Base-by-base conservation (phyloP, 768 basidiomycete genomes). In the Ephemerocybe angulata region DNA sequence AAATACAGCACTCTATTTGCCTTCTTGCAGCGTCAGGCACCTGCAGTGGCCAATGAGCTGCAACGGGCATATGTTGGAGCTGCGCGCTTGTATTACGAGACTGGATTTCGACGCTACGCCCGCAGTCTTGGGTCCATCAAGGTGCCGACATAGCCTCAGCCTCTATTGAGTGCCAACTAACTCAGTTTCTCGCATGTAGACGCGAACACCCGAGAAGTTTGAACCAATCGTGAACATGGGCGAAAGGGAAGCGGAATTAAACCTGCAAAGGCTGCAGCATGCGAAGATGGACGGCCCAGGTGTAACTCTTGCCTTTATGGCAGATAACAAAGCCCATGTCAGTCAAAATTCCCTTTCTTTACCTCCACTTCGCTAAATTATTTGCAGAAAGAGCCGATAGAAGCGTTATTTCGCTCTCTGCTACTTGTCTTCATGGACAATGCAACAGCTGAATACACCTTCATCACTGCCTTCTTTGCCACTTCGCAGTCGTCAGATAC, bases 381-480 rank as follows among this genome's bases (percentile, higher is more conserved):
- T 17, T 29, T 46, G 21, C 46, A 70, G 95, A 90, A 83, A 83
- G 87, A 89, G 60, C 83, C 88, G 0, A 68, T 87, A 1, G 97
- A 98, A 72, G 87, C 87, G 0, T 74, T 98, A 22, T 77, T 93
- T 58, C 85, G 96, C 24, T 96, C 95, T 0, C 73, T 93, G 24
- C 73, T 93, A 46, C 75, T 98, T 50, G 95, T 97, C 50, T 82
- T 98, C 57, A 86, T 96, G 81, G 94, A 98, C 73, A 98, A 99
- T 65, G 87, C 91, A 3, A 90, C 90, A 1, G 84, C 93, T 27
- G 96, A 98, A 71, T 96, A 94, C 70, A 77, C 85, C 1, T 98
- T 98, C 63, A 71, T 97, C 49, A 82, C 84, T 10, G 74, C 84
- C 0, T 98, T 99, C 74, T 98, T 98, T 73, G 75, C 81, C 35